phyloP scores from a whole-genome alignment of 257 asterid species.

The Capsicum pubescens region DNA sequence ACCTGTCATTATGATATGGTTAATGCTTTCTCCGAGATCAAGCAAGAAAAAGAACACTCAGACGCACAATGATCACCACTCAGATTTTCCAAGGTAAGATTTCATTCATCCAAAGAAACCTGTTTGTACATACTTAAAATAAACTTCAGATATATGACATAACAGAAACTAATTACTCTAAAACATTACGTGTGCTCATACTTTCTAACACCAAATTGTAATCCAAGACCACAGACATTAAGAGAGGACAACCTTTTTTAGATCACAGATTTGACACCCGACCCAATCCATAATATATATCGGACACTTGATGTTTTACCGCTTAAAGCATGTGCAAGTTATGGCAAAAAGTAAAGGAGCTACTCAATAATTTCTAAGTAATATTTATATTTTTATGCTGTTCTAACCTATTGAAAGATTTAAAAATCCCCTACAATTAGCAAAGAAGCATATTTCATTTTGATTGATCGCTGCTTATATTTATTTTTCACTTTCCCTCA shows the following conservation, averaged over 20 bases:
- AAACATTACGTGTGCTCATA: neutral
- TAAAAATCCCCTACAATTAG: neutral
- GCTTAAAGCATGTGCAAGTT: conserved; percentile 11
- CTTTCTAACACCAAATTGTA: neutral
- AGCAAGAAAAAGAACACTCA: neutral
- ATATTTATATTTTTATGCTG: neutral
- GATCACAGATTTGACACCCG: neutral
- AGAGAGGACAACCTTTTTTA: neutral
- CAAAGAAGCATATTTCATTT: conserved; percentile 1
- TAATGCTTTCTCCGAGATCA: conserved; percentile 12
- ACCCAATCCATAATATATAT: neutral
- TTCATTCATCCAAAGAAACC: neutral
- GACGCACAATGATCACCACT: conserved; percentile 19
- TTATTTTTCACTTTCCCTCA: neutral
- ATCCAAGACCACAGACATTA: neutral
- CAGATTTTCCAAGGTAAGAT: neutral
- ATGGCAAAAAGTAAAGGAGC: neutral
- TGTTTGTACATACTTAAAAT: neutral
- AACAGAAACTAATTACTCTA: neutral
- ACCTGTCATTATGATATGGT: conserved; percentile 56
- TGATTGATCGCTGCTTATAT: neutral
- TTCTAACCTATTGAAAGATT: conserved; percentile 9
- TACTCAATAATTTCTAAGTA: neutral
- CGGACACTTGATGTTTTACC: neutral
- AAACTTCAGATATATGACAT: conserved; percentile 15